These are phyloP conservation scores for Eimeria zaria DNA, from an alignment of 169 alveolate species.

Conservation along the genomic window DNA sequence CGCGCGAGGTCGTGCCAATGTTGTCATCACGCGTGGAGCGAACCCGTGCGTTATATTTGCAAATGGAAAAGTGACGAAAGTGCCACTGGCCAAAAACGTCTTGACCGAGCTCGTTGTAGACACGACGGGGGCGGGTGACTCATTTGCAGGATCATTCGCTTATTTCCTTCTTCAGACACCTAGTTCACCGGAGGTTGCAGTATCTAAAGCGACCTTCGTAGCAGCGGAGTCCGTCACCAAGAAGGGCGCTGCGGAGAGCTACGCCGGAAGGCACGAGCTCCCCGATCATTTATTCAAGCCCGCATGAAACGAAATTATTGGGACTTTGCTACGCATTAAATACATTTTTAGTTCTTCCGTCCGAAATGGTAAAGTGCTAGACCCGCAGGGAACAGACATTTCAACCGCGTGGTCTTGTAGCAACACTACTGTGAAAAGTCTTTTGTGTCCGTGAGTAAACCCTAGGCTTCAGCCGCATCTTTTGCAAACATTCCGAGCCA, in stretches of 20 bases:
- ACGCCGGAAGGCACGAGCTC: constrained; percentile 60
- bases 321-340: not conserved
- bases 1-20: constrained; percentile 41
- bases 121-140: constrained; percentile 87
- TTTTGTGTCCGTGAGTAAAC: not conserved
- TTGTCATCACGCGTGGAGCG: constrained; percentile 70
- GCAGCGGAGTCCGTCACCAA: constrained; percentile 83
- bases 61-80: constrained; percentile 4
- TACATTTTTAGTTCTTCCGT: not conserved
- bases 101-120: constrained; percentile 77
- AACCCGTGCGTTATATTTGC: constrained; percentile 64
- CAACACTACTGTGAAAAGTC: not conserved
- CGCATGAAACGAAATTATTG: not conserved
- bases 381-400: not conserved
- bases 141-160: constrained; percentile 85
- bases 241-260: constrained; percentile 83
- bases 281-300: constrained; percentile 37
- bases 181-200: constrained; percentile 39
- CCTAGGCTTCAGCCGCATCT: not conserved
- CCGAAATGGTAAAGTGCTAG: not conserved
- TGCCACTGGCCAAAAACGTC: constrained; percentile 46
- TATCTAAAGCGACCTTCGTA: constrained; percentile 73
- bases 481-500: not conserved
- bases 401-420: not conserved
- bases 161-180: constrained; percentile 54